These are phyloP conservation scores for Dendryphion nanum DNA, from an alignment of 2,329 filamentous ascomycete species.

Conservation along the genomic window DNA sequence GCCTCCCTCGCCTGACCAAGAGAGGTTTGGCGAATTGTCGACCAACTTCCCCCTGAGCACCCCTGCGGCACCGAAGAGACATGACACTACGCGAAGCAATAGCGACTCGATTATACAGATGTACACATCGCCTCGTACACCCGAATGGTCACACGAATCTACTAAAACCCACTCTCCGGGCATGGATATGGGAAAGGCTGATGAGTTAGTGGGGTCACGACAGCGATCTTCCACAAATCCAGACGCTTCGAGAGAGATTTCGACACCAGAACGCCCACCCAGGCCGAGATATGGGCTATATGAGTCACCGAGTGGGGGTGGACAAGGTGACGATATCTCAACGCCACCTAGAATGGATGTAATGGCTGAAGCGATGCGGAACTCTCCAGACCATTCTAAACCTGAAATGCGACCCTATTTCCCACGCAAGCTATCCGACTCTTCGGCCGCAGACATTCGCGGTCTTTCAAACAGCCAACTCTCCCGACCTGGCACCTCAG, in stretches of 20 bases:
- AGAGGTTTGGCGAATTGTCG: conserved; percentile 21
- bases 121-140: conserved; percentile 11
- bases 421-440: conserved; percentile 3
- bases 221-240: conserved; percentile 15
- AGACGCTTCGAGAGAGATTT: conserved; percentile 13
- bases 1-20: conserved; percentile 21
- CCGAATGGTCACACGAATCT: conserved; percentile 7
- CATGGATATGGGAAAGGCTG: conserved; percentile 1
- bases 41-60: conserved; percentile 24
- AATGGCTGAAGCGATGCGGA: conserved; percentile 21
- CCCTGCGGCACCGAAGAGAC: conserved; percentile 15
- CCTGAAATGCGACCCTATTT: not conserved
- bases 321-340: conserved; percentile 1
- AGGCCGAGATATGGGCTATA: conserved; percentile 22
- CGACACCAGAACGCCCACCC: conserved; percentile 23
- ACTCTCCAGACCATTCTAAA: conserved; percentile 10
- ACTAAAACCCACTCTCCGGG: not conserved
- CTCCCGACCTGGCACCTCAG: not conserved
- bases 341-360: conserved; percentile 18
- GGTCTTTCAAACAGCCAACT: conserved; percentile 1
- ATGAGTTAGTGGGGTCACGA: conserved; percentile 3
- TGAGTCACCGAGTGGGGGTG: conserved; percentile 10
- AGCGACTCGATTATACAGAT: conserved; percentile 23
- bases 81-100: conserved; percentile 21
- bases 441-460: conserved; percentile 1